Conservation (phyloP, 2,329 filamentous ascomycete genomes). For the Colletotrichum trifolii region DNA sequence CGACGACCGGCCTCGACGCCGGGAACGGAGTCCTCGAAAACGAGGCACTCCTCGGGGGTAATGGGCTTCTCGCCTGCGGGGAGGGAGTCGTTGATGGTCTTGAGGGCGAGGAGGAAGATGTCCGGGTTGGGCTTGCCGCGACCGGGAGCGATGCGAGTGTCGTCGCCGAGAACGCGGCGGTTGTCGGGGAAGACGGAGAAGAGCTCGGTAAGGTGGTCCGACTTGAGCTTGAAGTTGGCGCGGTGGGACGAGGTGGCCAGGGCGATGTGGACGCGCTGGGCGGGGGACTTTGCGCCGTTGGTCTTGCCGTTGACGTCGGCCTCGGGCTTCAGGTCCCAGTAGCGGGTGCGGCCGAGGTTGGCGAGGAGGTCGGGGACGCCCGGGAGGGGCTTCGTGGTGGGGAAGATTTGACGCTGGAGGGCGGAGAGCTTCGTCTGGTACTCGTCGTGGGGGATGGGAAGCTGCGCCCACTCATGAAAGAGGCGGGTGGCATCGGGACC, state of each 20-base stretch:
- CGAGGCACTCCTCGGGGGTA: constrained; percentile 86
- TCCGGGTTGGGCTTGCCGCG: constrained; percentile 95
- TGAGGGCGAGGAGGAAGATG: constrained; percentile 89
- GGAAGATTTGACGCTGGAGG: constrained; percentile 80
- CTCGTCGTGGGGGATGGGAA: constrained; percentile 79
- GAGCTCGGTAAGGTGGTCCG: constrained; percentile 66
- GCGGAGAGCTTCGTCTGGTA: constrained; percentile 69
- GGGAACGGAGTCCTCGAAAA: constrained; percentile 95
- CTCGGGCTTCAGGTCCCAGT: constrained; percentile 55
- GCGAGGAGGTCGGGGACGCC: constrained; percentile 78
- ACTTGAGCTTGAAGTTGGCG: constrained; percentile 82
- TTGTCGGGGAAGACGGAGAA: constrained; percentile 74
- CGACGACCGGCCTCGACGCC: constrained; percentile 91
- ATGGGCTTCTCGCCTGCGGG: constrained; percentile 72
- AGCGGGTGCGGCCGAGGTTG: constrained; percentile 65
- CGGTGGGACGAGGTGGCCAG: constrained; percentile 84
- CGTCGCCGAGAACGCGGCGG: constrained; percentile 87
- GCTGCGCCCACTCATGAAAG: constrained; percentile 82
- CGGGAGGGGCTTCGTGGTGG: constrained; percentile 78
- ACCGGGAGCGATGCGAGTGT: constrained; percentile 78
- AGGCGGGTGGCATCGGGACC: constrained; percentile 64
- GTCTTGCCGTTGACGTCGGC: constrained; percentile 40
- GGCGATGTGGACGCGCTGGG: constrained; percentile 76
- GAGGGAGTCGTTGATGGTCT: constrained; percentile 83
- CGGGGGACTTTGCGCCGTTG: constrained; percentile 15